Base-by-base conservation (phyloP, 2,329 filamentous ascomycete species). In the Trichoderma koningiopsis region DNA sequence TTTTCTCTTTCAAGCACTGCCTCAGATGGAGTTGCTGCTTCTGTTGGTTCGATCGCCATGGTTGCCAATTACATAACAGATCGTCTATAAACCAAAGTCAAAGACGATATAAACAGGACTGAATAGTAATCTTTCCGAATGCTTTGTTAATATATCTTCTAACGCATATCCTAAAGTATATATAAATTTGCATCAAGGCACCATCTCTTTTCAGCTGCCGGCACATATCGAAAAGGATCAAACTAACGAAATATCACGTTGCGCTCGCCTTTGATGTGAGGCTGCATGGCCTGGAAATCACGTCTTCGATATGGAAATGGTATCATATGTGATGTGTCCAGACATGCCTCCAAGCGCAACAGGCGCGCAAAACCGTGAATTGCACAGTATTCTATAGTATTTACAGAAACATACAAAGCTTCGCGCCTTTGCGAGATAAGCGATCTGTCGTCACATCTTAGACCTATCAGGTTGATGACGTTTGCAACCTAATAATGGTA, bases 401-500 rank as follows among this genome's bases (percentile, higher is more conserved):
- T 7, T 19, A 49, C 33, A 1, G 10, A 19, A 37, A 22, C 47
- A 49, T 33, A 55, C 27, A 55, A 10, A 63, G 47, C 35, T 55
- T 14, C 47, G 19, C 14, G 47, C 33, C 29, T 6, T 24, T n/a
- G 5, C 24, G 47, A 27, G 37, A 5, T 53, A 16, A 19, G 47
- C 49, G 33, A 40, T 33, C 40, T 33, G 49, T 16, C 7, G 37
- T 27, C 11, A 24, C 31, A 33, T 7, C 11, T 55, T 64, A 11
- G 10, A 22, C 47, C 37, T 65, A 37, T 35, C 40, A 35, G 19
- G 22, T n/a, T 40, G 57, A 69, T 69, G 40, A 31, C 68, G 68
- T 69, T 59, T 69, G 60, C 60, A 37, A 69, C 55, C 53, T 52
- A 59, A 52, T 37, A 65, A 69, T 69, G 68, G 55, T 65, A 69